phyloP scores from a whole-genome alignment of 1,139 yeast species.

The Blastobotrys ciferrii region DNA sequence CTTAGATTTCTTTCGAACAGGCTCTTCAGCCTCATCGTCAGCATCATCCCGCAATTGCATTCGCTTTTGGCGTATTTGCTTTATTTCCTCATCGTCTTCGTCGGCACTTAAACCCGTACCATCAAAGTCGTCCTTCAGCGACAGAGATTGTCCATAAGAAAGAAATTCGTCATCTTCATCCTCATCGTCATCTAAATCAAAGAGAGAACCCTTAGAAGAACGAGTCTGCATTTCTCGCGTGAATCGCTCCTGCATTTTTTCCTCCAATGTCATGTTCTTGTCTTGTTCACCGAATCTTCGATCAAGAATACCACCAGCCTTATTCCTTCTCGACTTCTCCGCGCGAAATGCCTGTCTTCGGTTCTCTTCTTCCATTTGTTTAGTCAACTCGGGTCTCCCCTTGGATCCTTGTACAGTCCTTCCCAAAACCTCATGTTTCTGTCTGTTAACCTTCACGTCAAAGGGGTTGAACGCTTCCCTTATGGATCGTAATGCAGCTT shows the following conservation, averaged over 20 bases:
- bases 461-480: slow-evolving; percentile 87
- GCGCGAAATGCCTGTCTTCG: slow-evolving; percentile 68
- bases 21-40: slow-evolving; percentile 39
- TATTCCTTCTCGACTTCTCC: slow-evolving; percentile 59
- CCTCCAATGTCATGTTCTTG: slow-evolving; percentile 71
- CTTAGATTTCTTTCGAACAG: slow-evolving; percentile 72
- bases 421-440: slow-evolving; percentile 62
- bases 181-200: slow-evolving; percentile 74
- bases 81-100: slow-evolving; percentile 42
- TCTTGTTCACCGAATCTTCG: slow-evolving; percentile 91
- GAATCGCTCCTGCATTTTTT: slow-evolving; percentile 87
- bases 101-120: slow-evolving; percentile 45
- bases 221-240: slow-evolving; percentile 71
- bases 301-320: slow-evolving; percentile 77
- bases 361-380: slow-evolving; percentile 69
- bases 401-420: slow-evolving; percentile 61
- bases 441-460: slow-evolving; percentile 66
- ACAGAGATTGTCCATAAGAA: slow-evolving; percentile 72
- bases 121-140: slow-evolving; percentile 51
- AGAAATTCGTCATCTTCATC: slow-evolving; percentile 51
- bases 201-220: slow-evolving; percentile 46
- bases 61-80: slow-evolving; percentile 16
- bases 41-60: slow-evolving; percentile 21
- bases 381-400: slow-evolving; percentile 70
- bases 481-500: slow-evolving; percentile 55